Percentiles rank a stretch among this genome's conserved stretches.
These are phyloP conservation scores for Fusarium incarnatum DNA, from an alignment of 2,329 filamentous ascomycete species.

Conservation along the genomic window DNA sequence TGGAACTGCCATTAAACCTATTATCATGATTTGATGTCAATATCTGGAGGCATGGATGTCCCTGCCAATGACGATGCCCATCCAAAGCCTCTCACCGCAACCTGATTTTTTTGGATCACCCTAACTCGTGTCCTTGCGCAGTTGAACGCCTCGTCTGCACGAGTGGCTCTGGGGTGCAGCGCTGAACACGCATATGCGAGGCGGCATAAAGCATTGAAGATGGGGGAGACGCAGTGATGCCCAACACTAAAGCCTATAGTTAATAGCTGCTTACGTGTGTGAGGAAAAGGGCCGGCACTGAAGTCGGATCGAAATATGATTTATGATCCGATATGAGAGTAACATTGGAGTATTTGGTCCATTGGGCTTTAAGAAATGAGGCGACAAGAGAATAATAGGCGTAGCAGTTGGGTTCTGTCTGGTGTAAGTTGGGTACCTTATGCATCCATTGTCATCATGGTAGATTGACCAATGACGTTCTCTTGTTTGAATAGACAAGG, in stretches of 20 bases:
- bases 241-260: constrained; percentile 34
- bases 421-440: constrained; percentile 26
- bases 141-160: constrained; percentile 30
- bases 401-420: constrained; percentile 16
- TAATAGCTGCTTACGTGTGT: constrained; percentile 33
- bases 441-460: constrained; percentile 1
- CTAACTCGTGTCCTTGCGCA: constrained; percentile 13
- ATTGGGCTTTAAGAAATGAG: constrained; percentile 13
- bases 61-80: constrained; percentile 9
- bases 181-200: constrained; percentile 19
- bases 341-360: background rate
- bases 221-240: constrained; percentile 43
- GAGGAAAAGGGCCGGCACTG: constrained; percentile 5
- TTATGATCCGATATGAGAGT: constrained; percentile 4
- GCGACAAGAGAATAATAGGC: background rate
- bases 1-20: background rate
- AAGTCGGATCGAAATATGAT: constrained; percentile 1
- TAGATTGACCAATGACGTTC: constrained; percentile 24
- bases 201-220: constrained; percentile 17
- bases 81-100: constrained; percentile 22
- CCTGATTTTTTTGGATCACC: constrained; percentile 2
- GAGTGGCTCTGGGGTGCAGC: constrained; percentile 39
- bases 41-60: constrained; percentile 12
- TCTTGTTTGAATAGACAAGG: constrained; percentile 12
- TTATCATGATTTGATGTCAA: constrained; percentile 23